Evolutionary conservation across 306 rosid species (phyloP).

Genomic region (Oxytropis ochrocephala): DNA sequence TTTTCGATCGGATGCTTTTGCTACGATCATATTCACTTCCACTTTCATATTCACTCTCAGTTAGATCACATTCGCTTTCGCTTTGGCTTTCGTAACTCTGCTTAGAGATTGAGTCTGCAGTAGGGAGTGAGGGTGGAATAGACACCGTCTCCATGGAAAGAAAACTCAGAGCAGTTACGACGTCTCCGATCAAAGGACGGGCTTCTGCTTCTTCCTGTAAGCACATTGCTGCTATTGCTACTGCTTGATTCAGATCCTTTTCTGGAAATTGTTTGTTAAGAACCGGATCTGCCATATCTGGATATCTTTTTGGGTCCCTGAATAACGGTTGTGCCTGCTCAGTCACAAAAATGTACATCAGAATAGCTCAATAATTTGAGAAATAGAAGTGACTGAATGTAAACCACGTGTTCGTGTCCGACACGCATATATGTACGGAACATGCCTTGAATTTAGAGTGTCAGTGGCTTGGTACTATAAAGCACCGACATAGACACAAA

Average conservation of each 20-base stretch:
- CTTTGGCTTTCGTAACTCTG: slow-evolving; percentile 3
- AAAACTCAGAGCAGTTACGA: slow-evolving; percentile 62
- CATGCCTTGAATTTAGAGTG: too few species aligned
- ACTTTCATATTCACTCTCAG: not conserved
- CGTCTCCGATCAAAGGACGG: slow-evolving; percentile 80
- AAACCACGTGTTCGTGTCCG: too few species aligned
- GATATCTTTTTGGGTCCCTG: slow-evolving; percentile 67
- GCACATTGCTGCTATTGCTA: slow-evolving; percentile 90
- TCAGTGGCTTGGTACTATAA: too few species aligned
- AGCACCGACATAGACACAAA: too few species aligned
- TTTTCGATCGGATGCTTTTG: not conserved
- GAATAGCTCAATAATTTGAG: too few species aligned
- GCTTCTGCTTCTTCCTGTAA: slow-evolving; percentile 79
- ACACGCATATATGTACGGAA: too few species aligned
- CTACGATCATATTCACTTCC: not conserved
- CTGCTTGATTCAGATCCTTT: slow-evolving; percentile 84
- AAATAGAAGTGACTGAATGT: too few species aligned
- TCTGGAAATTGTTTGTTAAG: slow-evolving; percentile 54
- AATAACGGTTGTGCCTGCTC: slow-evolving; percentile 82
- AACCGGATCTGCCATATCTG: slow-evolving; percentile 74
- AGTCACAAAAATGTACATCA: not conserved
- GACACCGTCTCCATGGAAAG: slow-evolving; percentile 32
- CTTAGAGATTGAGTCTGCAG: not conserved
- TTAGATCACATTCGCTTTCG: not conserved
- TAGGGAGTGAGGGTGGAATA: slow-evolving; percentile 11